phyloP scores from a whole-genome alignment of 1,284 basidiomycete species.

The Erythrobasidium hasegawianum region DNA sequence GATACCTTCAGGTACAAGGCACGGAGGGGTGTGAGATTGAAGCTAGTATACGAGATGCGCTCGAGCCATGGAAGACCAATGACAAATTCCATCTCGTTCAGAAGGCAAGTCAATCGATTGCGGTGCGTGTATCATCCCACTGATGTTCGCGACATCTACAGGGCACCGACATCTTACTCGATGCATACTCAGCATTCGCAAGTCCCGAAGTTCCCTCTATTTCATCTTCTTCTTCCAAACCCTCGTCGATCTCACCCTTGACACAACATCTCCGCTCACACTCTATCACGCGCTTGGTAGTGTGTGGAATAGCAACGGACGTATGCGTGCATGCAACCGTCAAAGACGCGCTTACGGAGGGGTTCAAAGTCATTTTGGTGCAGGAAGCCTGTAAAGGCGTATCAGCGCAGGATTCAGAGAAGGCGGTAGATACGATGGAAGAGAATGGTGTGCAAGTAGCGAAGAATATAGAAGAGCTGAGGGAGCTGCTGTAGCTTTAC shows the following conservation, averaged over 20 bases:
- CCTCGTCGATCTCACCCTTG: slow-evolving; percentile 49
- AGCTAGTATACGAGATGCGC: slow-evolving; percentile 47
- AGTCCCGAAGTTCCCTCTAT: slow-evolving; percentile 24
- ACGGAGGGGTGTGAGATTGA: slow-evolving; percentile 53
- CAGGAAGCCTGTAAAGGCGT: slow-evolving; percentile 30
- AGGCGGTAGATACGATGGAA: background rate
- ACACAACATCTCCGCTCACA: slow-evolving; percentile 48
- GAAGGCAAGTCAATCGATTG: slow-evolving; percentile 38
- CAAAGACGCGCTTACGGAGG: slow-evolving; percentile 40
- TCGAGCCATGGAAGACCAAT: slow-evolving; percentile 9
- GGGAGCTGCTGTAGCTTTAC: background rate
- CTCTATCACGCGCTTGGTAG: slow-evolving; percentile 54
- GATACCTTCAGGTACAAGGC: slow-evolving; percentile 33
- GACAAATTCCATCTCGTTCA: slow-evolving; percentile 27
- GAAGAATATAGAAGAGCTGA: background rate
- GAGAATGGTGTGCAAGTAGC: background rate
- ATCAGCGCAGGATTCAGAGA: background rate
- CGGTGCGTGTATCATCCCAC: background rate
- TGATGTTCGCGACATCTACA: slow-evolving; percentile 34
- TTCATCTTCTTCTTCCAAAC: slow-evolving; percentile 50
- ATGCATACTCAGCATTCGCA: slow-evolving; percentile 58
- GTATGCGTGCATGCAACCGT: slow-evolving; percentile 58
- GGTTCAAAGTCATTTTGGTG: slow-evolving; percentile 24
- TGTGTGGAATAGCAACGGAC: slow-evolving; percentile 62
- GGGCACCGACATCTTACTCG: slow-evolving; percentile 52